These are phyloP conservation scores for Coprinellus aureogranulatus DNA, from an alignment of 768 basidiomycete genomes.

Conservation along the genomic window DNA sequence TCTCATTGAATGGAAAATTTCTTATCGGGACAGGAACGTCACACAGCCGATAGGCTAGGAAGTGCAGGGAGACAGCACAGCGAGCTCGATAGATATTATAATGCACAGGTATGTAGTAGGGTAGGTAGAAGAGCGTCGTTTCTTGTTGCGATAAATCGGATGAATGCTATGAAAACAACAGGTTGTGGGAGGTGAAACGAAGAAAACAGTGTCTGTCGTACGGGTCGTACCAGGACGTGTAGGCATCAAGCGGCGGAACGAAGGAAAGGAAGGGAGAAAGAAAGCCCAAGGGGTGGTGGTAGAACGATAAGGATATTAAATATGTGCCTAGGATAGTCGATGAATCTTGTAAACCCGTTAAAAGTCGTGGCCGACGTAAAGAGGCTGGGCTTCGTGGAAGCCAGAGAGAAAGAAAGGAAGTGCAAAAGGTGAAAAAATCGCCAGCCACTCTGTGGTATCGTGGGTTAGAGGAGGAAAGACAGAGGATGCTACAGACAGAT, in stretches of 20 bases:
- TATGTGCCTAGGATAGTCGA: conserved; percentile 11
- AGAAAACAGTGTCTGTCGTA: neutral
- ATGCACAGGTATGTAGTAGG: conserved; percentile 1
- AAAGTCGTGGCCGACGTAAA: conserved; percentile 14
- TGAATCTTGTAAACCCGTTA: conserved; percentile 3
- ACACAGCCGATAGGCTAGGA: neutral
- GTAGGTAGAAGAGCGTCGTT: neutral
- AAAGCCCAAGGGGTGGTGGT: neutral
- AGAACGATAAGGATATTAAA: conserved; percentile 11
- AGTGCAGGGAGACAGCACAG: neutral
- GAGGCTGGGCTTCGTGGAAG: neutral
- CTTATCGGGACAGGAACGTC: too few species aligned
- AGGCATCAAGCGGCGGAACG: conserved; percentile 7
- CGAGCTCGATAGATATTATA: neutral
- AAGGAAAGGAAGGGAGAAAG: neutral
- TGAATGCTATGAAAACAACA: too few species aligned
- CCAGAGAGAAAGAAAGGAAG: neutral
- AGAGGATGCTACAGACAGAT: conserved; percentile 9
- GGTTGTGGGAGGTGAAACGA: neutral
- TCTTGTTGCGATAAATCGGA: too few species aligned
- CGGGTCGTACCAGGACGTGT: neutral
- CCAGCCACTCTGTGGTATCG: conserved; percentile 14
- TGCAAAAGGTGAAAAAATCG: conserved; percentile 13
- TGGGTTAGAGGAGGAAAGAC: conserved; percentile 13
- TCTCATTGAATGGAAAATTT: too few species aligned